Percentiles rank a stretch among this genome's conserved stretches.
Evolutionary conservation across 805 yeast species (phyloP).

Genomic region (Wickerhamomyces xylosicus): DNA sequence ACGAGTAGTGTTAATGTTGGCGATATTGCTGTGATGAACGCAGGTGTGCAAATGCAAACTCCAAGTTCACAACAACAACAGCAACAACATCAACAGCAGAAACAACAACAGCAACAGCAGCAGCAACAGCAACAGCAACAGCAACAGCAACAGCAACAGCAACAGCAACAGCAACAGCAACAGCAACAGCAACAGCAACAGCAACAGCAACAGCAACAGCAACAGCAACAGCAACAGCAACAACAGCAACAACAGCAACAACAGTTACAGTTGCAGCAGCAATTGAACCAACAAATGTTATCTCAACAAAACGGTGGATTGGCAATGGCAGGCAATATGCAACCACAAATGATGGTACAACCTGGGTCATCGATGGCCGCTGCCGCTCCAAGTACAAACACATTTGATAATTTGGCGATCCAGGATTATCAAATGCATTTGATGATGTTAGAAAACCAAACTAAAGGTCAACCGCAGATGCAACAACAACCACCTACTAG

Average conservation of each 20-base stretch:
- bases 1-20: neutral
- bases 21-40: no score
- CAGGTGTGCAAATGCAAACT: constrained; percentile 7
- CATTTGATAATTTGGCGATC: neutral
- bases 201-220: constrained; percentile 2
- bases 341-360: no score
- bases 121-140: constrained; percentile 13
- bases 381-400: no score
- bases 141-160: constrained; percentile 5
- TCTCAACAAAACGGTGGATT: neutral
- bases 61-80: constrained; percentile 14
- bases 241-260: constrained; percentile 1
- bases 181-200: constrained; percentile 2
- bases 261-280: neutral
- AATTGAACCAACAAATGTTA: neutral
- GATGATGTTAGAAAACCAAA: constrained; percentile 66
- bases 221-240: constrained; percentile 1
- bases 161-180: constrained; percentile 1
- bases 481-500: no score
- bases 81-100: constrained; percentile 6
- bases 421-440: constrained; percentile 78
- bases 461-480: no score
- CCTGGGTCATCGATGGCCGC: neutral
- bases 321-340: no score
- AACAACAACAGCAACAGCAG: constrained; percentile 20